Evolutionary conservation across 1,284 basidiomycete genomes (phyloP), one percentile per base, ranked within the genome.

Genomic region (Boletus nobilissimus): DNA sequence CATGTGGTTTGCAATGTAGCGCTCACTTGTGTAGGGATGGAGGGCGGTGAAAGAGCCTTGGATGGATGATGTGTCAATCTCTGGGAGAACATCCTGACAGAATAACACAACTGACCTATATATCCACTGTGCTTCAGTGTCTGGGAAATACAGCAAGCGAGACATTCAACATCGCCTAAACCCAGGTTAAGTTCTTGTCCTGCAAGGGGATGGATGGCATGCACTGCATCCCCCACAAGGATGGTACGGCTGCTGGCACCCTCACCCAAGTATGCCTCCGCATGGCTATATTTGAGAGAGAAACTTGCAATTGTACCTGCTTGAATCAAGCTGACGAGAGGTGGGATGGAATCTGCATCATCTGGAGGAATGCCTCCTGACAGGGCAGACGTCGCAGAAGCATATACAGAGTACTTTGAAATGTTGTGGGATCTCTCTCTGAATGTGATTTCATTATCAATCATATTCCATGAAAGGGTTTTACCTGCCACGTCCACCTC

Each of bases 161-260:
- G 90, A 73, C 91, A 90, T 81, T 94, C 90, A 1, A 94, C 96
- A 84, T 99, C 98, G 4, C 91, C 95, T 29, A 99, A 88, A 32
- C 98, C 98, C 82, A 98, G 89, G 85, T 99, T 99, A 63, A 99
- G 88, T 0, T 98, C 98, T 84, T 99, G 98, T 3, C 98, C 98
- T 0, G 97, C 98, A n/a, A 99, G 91, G 1, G 98, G 98, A 84
- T 99, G 98, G 10, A 97, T 91, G 0, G 96, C 96, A 84, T 99
- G 98, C 26, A 97, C 98, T 3, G 98, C 97, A 86, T 99, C 98
- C 10, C 98, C 98, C 3, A 99, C 92, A 6, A 99, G 92, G 3
- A 94, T 97, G 0, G 96, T 97, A 6, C 98, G 91, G 2, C 88
- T 88, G 3, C 92, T 90, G 48, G 84, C 79, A 0, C 91, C 91